phyloP scores from a whole-genome alignment of 2,329 filamentous ascomycete genomes.

The Colletotrichum orbiculare region DNA sequence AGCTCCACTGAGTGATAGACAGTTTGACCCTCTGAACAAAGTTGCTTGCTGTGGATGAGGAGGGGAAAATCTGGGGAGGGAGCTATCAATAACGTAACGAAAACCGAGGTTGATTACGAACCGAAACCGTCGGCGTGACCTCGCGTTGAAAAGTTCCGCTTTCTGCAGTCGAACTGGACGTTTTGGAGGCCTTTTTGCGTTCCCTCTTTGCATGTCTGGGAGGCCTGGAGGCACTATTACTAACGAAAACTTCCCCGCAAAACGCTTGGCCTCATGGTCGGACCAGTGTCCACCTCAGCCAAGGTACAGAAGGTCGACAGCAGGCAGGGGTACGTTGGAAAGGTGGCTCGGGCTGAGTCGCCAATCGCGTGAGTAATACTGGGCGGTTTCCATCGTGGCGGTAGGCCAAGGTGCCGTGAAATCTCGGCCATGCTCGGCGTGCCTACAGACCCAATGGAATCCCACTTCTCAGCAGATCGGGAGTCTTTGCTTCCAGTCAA shows the following conservation, averaged over 20 bases:
- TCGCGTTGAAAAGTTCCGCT: slow-evolving; percentile 28
- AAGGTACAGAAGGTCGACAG: slow-evolving; percentile 1
- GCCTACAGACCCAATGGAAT: slow-evolving; percentile 12
- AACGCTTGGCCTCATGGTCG: not conserved
- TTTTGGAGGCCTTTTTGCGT: slow-evolving; percentile 4
- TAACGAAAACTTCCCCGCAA: slow-evolving; percentile 19
- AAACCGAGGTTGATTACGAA: slow-evolving; percentile 10
- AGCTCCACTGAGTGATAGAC: slow-evolving; percentile 22
- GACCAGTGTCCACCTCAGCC: not conserved
- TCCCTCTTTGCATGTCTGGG: not conserved
- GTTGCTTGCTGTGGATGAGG: slow-evolving; percentile 31
- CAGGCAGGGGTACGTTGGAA: slow-evolving; percentile 9
- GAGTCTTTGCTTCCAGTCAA: slow-evolving; percentile 26
- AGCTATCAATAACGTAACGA: slow-evolving; percentile 30
- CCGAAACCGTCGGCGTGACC: not conserved
- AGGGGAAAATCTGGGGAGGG: slow-evolving; percentile 29
- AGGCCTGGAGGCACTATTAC: slow-evolving; percentile 12
- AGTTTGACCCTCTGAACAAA: slow-evolving; percentile 29
- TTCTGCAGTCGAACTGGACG: slow-evolving; percentile 6
- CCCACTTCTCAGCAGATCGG: slow-evolving; percentile 9
- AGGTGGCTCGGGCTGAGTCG: slow-evolving; percentile 22
- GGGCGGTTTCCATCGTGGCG: slow-evolving; percentile 17
- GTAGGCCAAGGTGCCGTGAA: slow-evolving; percentile 28
- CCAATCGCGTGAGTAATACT: slow-evolving; percentile 22
- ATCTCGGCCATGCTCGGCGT: slow-evolving; percentile 25